Base-by-base conservation (phyloP, 2,329 filamentous ascomycete genomes). In the Pseudogymnoascus sp. region DNA sequence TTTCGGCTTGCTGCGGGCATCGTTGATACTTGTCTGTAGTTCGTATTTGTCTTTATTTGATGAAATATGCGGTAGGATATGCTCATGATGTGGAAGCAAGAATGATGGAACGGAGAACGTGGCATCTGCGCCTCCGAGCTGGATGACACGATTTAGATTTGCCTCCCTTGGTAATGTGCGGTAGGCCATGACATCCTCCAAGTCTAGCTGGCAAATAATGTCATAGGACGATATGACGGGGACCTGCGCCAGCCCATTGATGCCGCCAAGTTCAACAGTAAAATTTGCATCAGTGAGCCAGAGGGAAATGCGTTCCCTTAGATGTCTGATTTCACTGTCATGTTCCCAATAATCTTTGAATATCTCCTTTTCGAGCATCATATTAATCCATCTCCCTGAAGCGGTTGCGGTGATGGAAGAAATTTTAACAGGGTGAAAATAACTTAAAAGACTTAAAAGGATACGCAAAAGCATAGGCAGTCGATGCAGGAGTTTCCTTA, bases 261-360 rank as follows among this genome's bases (percentile, higher is more conserved):
- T 74, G 14, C 75, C 71, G n/a, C 69, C 72, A 0, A 81, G 66
- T 57, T 80, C 72, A 4, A 81, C 68, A n/a, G 75, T 76, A 64
- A 82, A 81, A 62, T 81, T 81, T 12, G 79, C 79, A 54, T 80
- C 76, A 1, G 76, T 70, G 12, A 81, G 75, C 78, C 79, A 82
- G 5, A 72, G 67, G 1, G 76, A 76, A 58, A 82, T 75, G 14
- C 76, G 73, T 3, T 70, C 69, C 67, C 79, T 75, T 0, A 82
- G 72, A 25, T 73, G 70, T 58, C 75, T 71, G 50, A 82, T 73
- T 59, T 79, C 76, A 2, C 71, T 68, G 60, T 77, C 75, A 41
- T 74, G 69, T 4, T 73, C 70, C 3, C 74, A 71, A 65, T 81
- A 77, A 43, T 77, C 72, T 63, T 78, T 76, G 72, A 83, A 82